These are phyloP conservation scores for Fusarium sp. DNA, from an alignment of 2,329 filamentous ascomycete genomes.

Conservation along the genomic window DNA sequence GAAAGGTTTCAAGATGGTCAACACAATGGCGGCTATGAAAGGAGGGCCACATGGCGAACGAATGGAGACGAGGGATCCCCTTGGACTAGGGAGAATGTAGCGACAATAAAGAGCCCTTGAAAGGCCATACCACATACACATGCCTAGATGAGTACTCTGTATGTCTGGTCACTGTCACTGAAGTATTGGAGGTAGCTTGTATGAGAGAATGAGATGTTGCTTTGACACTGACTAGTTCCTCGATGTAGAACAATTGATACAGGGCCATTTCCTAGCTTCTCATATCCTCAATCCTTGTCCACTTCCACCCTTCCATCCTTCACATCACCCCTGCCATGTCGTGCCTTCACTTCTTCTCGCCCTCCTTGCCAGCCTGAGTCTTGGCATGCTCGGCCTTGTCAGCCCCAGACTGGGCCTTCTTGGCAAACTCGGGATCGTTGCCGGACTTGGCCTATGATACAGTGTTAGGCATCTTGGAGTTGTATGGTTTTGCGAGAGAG, in stretches of 20 bases:
- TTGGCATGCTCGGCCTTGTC: background rate
- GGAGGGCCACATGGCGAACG: constrained; percentile 39
- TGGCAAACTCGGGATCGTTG: constrained; percentile 11
- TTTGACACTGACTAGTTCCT: background rate
- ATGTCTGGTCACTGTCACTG: background rate
- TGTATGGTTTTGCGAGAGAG: too few relatives aligned
- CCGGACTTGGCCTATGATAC: constrained; percentile 5
- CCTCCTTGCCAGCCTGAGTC: background rate
- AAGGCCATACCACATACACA: background rate
- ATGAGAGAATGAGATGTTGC: background rate
- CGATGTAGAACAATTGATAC: background rate
- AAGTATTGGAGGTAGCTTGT: background rate
- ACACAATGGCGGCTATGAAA: background rate
- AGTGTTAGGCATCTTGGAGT: background rate
- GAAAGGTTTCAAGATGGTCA: constrained; percentile 63
- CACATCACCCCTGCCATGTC: background rate
- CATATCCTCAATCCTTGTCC: background rate
- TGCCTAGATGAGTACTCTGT: background rate
- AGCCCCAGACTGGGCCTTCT: constrained; percentile 5
- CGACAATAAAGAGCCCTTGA: background rate
- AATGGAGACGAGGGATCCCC: background rate
- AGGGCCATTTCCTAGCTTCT: background rate
- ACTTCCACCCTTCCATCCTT: background rate
- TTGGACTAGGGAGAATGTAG: background rate
- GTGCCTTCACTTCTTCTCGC: constrained; percentile 17